phyloP scores from a whole-genome alignment of 306 rosid species.

The Corylus heterophylla region DNA sequence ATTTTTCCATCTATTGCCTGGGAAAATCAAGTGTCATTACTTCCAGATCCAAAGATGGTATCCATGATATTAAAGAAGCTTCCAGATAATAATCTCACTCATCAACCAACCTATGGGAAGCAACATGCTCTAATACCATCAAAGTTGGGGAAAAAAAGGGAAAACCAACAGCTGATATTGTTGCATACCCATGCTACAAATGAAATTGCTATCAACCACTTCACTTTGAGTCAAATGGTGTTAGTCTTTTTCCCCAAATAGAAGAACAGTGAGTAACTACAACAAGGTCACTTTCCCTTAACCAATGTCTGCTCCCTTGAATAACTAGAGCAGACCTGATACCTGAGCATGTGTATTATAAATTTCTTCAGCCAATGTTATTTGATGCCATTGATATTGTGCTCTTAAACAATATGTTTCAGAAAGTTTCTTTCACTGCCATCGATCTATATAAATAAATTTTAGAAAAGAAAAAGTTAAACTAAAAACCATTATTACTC shows the following conservation, averaged over 20 bases:
- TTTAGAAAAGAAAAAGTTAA: not conserved
- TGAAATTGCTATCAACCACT: not conserved
- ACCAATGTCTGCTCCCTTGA: not conserved
- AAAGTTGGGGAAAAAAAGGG: not conserved
- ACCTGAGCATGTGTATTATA: not conserved
- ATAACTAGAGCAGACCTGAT: no score
- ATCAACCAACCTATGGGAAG: not conserved
- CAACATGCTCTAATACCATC: not conserved
- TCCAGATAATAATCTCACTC: not conserved
- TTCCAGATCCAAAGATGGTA: not conserved
- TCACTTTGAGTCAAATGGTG: not conserved
- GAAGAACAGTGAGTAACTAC: not conserved
- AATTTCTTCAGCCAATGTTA: not conserved
- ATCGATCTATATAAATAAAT: not conserved
- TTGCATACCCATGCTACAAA: not conserved
- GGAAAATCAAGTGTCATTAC: not conserved
- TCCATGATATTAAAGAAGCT: not conserved
- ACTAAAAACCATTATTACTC: constrained; percentile 5
- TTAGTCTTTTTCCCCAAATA: not conserved
- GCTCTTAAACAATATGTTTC: not conserved
- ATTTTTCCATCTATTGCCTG: not conserved
- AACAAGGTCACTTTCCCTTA: not conserved
- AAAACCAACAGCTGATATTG: not conserved
- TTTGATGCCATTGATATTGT: not conserved
- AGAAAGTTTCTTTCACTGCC: no score